Base-by-base conservation (phyloP, 2,329 filamentous ascomycete species). In the Pseudogymnoascus sp. region DNA sequence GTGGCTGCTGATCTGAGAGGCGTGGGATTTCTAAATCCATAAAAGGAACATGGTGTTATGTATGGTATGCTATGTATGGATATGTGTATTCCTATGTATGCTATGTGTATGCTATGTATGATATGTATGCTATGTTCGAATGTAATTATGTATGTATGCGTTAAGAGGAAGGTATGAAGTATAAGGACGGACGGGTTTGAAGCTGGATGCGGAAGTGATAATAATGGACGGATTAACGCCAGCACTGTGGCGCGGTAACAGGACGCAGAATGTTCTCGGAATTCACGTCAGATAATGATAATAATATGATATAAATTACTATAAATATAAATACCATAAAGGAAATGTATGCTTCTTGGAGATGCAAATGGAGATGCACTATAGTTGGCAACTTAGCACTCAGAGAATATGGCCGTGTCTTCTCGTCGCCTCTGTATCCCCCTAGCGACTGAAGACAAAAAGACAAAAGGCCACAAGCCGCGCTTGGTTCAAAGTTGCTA, bases 171-270 rank as follows among this genome's bases (percentile, higher is more conserved):
- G 50, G 50, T 33, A 57, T 19, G 21, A 33, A 33, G 50, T 33
- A 57, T 19, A 33, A 33, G 19, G 50, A 8, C 28, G 50, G 50
- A 26, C 26, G 28, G 50, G 50, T 57, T 33, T 57, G 44, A 28
- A 28, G 23, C 47, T 57, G 50, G 50, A 57, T 57, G 47, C 47
- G 26, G 50, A 57, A 33, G 50, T 57, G 50, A 57, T 57, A 57
- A 57, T 57, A 57, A 57, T 57, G 50, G 50, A 57, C 21, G 17
- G 50, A 57, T 33, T 33, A 31, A 31, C 44, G 50, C 50, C 50
- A 57, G 28, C 28, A 57, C 47, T 26, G 47, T 57, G 47, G 47
- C 47, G 47, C 47, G 47, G 47, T 17, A 31, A 31, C n/a, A 57
- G n/a, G 5, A 57, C 8, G 28, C 50, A 57, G 50, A 31, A 57